Evolutionary conservation across 225 moss, liverwort and hornwort genomes (phyloP).

Genomic region (Anthoceros angustus): DNA sequence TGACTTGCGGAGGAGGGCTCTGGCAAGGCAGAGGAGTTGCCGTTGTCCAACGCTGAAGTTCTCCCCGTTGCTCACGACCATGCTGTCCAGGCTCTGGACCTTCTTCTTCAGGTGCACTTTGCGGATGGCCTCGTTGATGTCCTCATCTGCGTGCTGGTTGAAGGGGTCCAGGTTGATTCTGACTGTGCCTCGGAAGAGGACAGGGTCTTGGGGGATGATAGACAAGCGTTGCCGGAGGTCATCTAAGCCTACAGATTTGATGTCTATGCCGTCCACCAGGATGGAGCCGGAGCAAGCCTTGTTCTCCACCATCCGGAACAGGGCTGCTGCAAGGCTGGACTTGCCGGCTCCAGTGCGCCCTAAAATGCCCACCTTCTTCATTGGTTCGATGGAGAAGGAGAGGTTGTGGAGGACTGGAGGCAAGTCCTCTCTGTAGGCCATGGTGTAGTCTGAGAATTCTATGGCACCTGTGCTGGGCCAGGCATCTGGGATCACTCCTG

Average conservation of each 20-base stretch:
- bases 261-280: constrained; percentile 46
- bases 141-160: constrained; percentile 33
- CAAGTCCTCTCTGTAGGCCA: constrained; percentile 50
- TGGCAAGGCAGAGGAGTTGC: neutral
- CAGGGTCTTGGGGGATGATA: constrained; percentile 40
- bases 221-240: constrained; percentile 52
- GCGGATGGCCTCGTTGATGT: constrained; percentile 8
- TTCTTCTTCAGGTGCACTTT: constrained; percentile 4
- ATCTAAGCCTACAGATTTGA: constrained; percentile 37
- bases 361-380: constrained; percentile 63
- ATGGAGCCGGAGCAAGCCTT: constrained; percentile 34
- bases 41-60: constrained; percentile 1
- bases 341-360: constrained; percentile 68
- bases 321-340: constrained; percentile 51
- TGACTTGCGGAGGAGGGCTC: neutral
- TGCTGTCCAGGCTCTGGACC: neutral
- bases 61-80: neutral
- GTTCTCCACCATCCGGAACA: constrained; percentile 66
- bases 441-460: constrained; percentile 48
- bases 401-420: constrained; percentile 49
- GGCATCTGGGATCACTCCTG: constrained; percentile 25
- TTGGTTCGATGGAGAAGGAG: constrained; percentile 20
- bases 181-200: constrained; percentile 30
- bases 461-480: constrained; percentile 55
- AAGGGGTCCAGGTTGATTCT: constrained; percentile 55